Conservation (phyloP, 2,329 filamentous ascomycete genomes). For the Orbilia oligospora region DNA sequence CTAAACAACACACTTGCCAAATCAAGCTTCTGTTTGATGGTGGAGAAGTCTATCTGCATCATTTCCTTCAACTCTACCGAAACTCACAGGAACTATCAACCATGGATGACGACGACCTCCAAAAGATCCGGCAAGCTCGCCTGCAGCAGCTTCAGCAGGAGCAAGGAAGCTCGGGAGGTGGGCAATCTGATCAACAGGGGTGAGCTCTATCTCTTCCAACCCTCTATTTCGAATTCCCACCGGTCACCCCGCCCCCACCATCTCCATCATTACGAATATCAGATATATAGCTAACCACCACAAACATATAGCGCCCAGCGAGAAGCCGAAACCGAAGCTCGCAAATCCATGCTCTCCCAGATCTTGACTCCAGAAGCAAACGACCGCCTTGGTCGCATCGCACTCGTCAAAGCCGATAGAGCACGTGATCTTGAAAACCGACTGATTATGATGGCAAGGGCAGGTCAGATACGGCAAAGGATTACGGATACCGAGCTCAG, state of each 20-base stretch:
- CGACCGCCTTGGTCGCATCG: conserved; percentile 92
- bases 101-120: conserved; percentile 60
- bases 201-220: conserved; percentile 68
- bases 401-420: conserved; percentile 92
- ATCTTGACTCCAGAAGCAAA: conserved; percentile 95
- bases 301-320: conserved; percentile 66
- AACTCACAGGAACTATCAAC: background rate
- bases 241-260: conserved; percentile 66
- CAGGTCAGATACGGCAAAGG: conserved; percentile 86
- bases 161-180: conserved; percentile 69
- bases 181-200: conserved; percentile 68
- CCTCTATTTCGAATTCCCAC: background rate
- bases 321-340: conserved; percentile 76
- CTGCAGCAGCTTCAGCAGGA: conserved; percentile 91
- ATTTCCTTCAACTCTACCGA: background rate
- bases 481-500: conserved; percentile 95
- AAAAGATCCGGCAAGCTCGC: conserved; percentile 88
- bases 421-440: conserved; percentile 92
- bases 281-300: background rate
- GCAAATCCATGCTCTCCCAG: conserved; percentile 83
- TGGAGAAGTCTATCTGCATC: background rate
- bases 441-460: conserved; percentile 89
- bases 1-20: background rate
- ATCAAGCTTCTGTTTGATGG: conserved; percentile 7
- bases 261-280: background rate